Evolutionary conservation across 2,329 filamentous ascomycete genomes (phyloP), one percentile per base, ranked within the genome.

Genomic region (Hymenoscyphus fraxineus): DNA sequence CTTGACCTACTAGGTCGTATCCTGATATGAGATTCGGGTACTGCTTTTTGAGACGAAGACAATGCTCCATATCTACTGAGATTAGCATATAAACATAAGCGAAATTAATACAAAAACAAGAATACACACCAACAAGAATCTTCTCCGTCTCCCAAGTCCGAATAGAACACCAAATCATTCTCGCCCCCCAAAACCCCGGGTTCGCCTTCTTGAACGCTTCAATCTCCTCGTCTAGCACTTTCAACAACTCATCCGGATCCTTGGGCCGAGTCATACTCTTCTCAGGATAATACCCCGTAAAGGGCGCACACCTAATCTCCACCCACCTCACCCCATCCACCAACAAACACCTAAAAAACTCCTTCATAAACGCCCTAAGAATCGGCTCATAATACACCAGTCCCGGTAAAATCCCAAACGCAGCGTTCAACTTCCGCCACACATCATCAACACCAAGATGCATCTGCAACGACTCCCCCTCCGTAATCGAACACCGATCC

Each of bases 381-480:
- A 97, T 90, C 15, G 93, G 93, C 77, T 97, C 93, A 77, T 96
- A 96, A 77, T 89, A 90, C 51, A 96, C 81, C 56, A 96, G 83
- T 15, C 87, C 88, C 27, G 84, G 84, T 47, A 93, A 82, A 2
- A 92, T 83, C 1, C 82, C 77, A 76, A 96, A 96, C 66, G 87
- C 90, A 47, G 82, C 83, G 59, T 78, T 80, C 76, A 97, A 94
- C 73, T 93, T 93, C 22, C 80, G 79, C 92, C 93, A 97, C 65
- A 96, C 88, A 64, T 88, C 88, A 73, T 93, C 88, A n/a, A 92
- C 82, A 1, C 93, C 92, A 70, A 92, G 87, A 73, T 94, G 89
- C 73, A 96, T 91, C 66, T 88, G 83, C 40, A 93, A 80, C 10
- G 87, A 87, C 73, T 96, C 91, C 27, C 85, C 82, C 13, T 83